phyloP scores from a whole-genome alignment of 1,139 yeast species.

The Casaregolazyma lundiana region DNA sequence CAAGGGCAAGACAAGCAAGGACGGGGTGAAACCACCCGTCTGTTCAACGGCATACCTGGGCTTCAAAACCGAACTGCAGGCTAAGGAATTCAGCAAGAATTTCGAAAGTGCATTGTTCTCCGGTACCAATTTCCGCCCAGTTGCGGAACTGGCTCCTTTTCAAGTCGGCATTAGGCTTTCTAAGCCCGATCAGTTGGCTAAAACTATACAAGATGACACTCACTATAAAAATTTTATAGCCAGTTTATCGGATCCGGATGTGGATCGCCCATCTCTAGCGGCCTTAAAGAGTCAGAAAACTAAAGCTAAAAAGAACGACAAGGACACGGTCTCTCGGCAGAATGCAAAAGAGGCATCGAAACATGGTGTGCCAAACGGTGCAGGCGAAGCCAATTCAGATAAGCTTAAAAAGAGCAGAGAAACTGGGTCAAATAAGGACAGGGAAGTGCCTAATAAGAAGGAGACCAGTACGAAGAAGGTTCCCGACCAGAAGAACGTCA shows the following conservation, averaged over 20 bases:
- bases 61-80: conserved; percentile 14
- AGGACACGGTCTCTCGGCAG: conserved; percentile 10
- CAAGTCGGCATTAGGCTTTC: conserved; percentile 18
- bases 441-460: neutral
- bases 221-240: conserved; percentile 18
- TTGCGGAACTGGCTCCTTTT: conserved; percentile 27
- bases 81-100: conserved; percentile 18
- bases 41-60: conserved; percentile 22
- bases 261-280: conserved; percentile 13
- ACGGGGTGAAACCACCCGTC: conserved; percentile 18
- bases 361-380: neutral
- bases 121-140: conserved; percentile 10
- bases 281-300: conserved; percentile 16
- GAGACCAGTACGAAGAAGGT: neutral
- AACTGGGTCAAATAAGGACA: neutral
- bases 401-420: no score
- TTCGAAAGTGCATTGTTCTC: conserved; percentile 15
- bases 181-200: conserved; percentile 17
- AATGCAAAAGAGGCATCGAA: neutral
- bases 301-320: conserved; percentile 13
- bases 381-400: neutral
- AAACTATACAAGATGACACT: conserved; percentile 21
- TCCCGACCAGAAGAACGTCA: neutral
- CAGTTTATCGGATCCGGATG: neutral
- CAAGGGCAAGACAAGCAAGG: conserved; percentile 32